These are phyloP conservation scores for Malus hybrid DNA, from an alignment of 331 rosid species.

Conservation along the genomic window DNA sequence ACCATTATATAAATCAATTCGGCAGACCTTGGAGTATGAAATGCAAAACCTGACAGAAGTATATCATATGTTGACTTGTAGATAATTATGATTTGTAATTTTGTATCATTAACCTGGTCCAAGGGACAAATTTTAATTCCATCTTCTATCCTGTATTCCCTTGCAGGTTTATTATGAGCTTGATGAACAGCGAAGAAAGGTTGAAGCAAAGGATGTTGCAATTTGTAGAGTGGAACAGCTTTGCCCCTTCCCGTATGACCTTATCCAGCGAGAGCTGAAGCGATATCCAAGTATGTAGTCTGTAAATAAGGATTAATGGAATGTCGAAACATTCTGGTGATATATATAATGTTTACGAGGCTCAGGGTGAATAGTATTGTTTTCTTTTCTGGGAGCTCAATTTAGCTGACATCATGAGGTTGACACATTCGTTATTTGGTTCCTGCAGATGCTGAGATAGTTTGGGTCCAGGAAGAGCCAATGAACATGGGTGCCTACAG, in stretches of 20 bases:
- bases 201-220: constrained; percentile 67
- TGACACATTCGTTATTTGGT: constrained; percentile 11
- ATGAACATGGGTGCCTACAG: constrained; percentile 94
- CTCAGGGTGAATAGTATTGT: background rate
- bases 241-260: constrained; percentile 96
- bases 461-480: constrained; percentile 97
- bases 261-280: constrained; percentile 83
- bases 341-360: no score
- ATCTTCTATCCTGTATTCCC: background rate
- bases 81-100: background rate
- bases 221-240: constrained; percentile 90
- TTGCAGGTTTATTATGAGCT: constrained; percentile 90
- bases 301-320: background rate
- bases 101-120: no score
- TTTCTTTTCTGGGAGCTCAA: background rate
- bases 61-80: background rate
- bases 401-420: background rate
- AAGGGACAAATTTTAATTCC: background rate
- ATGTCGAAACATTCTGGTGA: background rate
- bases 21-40: no score
- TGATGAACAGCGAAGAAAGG: constrained; percentile 64
- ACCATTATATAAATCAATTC: background rate
- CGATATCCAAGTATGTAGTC: constrained; percentile 84
- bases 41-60: background rate
- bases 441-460: constrained; percentile 79